Evolutionary conservation across 2,329 filamentous ascomycete genomes (phyloP).

Genomic region (Ophiostoma angusticollis): DNA sequence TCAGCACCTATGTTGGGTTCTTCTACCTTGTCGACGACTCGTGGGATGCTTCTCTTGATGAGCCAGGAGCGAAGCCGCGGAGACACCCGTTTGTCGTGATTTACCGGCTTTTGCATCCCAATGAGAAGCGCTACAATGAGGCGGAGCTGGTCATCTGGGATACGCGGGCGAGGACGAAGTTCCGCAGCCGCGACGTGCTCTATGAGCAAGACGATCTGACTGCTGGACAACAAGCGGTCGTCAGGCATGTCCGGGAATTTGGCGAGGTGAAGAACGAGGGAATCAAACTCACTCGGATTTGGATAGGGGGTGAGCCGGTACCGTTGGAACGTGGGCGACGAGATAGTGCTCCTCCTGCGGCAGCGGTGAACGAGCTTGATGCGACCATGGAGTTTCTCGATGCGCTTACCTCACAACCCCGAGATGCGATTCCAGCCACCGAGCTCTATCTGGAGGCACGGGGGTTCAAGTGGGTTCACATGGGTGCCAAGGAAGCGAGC

Average conservation of each 20-base stretch:
- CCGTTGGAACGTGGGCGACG: slow-evolving; percentile 9
- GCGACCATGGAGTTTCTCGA: slow-evolving; percentile 27
- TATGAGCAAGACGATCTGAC: slow-evolving; percentile 25
- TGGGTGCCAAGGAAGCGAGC: background rate
- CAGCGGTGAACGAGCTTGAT: slow-evolving; percentile 26
- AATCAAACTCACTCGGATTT: slow-evolving; percentile 28
- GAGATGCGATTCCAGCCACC: slow-evolving; percentile 25
- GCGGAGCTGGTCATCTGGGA: slow-evolving; percentile 47
- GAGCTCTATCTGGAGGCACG: slow-evolving; percentile 17
- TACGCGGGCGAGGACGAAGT: slow-evolving; percentile 18
- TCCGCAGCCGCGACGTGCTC: slow-evolving; percentile 11
- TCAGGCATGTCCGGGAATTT: slow-evolving; percentile 25
- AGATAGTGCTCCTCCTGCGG: background rate
- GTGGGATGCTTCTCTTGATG: slow-evolving; percentile 21
- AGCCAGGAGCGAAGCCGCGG: slow-evolving; percentile 12
- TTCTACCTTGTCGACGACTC: slow-evolving; percentile 36
- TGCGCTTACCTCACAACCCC: slow-evolving; percentile 20
- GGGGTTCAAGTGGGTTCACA: slow-evolving; percentile 27
- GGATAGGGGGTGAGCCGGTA: slow-evolving; percentile 28
- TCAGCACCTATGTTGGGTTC: slow-evolving; percentile 30
- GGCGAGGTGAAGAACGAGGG: slow-evolving; percentile 20
- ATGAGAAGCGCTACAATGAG: slow-evolving; percentile 18
- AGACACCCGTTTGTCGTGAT: slow-evolving; percentile 40
- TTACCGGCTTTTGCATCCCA: slow-evolving; percentile 30
- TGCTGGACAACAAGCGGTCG: slow-evolving; percentile 31